Evolutionary conservation across 345 rosid genomes (phyloP).

Genomic region (Sisymbrium irio): DNA sequence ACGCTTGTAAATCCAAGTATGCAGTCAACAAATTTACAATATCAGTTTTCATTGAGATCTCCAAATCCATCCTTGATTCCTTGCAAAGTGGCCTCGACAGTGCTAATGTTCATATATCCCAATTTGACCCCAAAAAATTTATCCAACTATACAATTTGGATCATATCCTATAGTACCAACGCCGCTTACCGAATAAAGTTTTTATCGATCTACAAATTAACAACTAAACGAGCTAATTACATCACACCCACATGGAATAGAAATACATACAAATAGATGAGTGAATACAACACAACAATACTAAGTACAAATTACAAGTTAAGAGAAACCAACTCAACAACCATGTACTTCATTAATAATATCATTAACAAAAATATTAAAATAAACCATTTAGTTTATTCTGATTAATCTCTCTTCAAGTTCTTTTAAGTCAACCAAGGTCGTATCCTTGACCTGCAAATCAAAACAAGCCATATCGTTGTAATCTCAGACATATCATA

Average conservation of each 20-base stretch:
- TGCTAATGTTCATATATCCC: too few species aligned
- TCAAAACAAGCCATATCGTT: constrained; percentile 4
- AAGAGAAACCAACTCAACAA: background rate
- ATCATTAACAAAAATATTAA: too few species aligned
- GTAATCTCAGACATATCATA: background rate
- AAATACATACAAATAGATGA: background rate
- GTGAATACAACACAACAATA: background rate
- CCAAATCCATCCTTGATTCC: too few species aligned
- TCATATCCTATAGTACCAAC: background rate
- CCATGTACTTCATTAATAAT: background rate
- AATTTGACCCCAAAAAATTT: too few species aligned
- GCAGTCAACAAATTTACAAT: too few species aligned
- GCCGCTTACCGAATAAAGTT: background rate
- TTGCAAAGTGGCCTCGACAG: too few species aligned
- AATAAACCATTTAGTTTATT: constrained; percentile 8
- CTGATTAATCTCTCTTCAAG: constrained; percentile 28
- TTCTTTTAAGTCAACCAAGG: constrained; percentile 16
- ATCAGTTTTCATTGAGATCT: too few species aligned
- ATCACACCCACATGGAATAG: background rate
- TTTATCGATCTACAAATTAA: background rate
- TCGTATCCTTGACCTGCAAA: constrained; percentile 48
- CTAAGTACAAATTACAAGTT: constrained; percentile 12
- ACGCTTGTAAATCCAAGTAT: too few species aligned
- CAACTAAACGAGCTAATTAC: background rate
- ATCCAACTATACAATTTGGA: background rate